These are phyloP conservation scores for Aspergillus ellipticus DNA, from an alignment of 495 filamentous ascomycete species.

Conservation along the genomic window DNA sequence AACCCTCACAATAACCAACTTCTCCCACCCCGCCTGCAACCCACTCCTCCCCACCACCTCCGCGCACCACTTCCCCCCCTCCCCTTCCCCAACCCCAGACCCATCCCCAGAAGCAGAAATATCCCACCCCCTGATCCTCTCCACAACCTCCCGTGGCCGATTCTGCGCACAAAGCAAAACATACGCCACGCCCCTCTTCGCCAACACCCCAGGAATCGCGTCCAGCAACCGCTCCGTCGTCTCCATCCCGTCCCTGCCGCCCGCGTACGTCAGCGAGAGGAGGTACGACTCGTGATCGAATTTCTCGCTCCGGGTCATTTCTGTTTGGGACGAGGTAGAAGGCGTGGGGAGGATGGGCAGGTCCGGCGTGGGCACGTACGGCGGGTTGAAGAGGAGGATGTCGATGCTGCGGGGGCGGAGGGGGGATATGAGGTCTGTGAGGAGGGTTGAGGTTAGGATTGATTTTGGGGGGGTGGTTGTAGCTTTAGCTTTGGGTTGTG, in stretches of 20 bases:
- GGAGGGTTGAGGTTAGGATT: conserved; percentile 56
- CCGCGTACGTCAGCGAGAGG: conserved; percentile 83
- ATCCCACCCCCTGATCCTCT: conserved; percentile 53
- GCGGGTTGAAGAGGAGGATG: conserved; percentile 92
- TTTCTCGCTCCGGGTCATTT: conserved; percentile 26
- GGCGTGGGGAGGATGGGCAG: conserved; percentile 51
- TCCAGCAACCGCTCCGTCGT: conserved; percentile 74
- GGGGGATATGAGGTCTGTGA: conserved; percentile 60
- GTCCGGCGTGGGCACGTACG: conserved; percentile 84
- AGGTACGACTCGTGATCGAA: conserved; percentile 75
- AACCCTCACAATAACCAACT: conserved; percentile 74
- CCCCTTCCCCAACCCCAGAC: not conserved
- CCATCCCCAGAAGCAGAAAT: not conserved
- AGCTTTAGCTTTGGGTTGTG: not conserved
- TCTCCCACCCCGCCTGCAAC: conserved; percentile 88
- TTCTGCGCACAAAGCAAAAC: conserved; percentile 87
- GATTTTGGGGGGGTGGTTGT: conserved; percentile 5
- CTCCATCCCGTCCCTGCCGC: conserved; percentile 89
- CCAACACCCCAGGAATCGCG: conserved; percentile 60
- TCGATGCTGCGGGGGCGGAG: conserved; percentile 61
- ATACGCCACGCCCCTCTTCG: conserved; percentile 74
- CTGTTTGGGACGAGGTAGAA: conserved; percentile 8
- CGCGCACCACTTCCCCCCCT: conserved; percentile 56
- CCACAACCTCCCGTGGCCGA: conserved; percentile 69
- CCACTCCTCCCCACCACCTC: conserved; percentile 83